Conservation (phyloP, 352 stramenopile species). For the Phytophthora kernoviae region DNA sequence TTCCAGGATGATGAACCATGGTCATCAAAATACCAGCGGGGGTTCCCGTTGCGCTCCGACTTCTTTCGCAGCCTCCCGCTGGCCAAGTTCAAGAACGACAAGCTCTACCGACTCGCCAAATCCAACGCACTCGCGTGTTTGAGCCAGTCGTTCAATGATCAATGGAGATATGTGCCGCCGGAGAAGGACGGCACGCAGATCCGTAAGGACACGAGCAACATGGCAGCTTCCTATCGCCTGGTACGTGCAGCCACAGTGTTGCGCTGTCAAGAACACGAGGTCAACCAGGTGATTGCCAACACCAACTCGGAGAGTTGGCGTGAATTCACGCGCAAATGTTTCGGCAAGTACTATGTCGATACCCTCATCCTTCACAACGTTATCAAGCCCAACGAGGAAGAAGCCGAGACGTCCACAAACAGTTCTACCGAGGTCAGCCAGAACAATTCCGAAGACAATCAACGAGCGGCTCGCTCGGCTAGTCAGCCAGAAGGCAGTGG, state of each 20-base stretch:
- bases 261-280: constrained; percentile 73
- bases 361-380: constrained; percentile 78
- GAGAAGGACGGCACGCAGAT: constrained; percentile 84
- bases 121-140: constrained; percentile 60
- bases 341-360: constrained; percentile 78
- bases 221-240: constrained; percentile 64
- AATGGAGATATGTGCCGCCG: constrained; percentile 80
- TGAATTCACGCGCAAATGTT: constrained; percentile 77
- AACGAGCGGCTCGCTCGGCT: constrained; percentile 8
- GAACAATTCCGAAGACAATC: constrained; percentile 7
- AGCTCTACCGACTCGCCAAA: constrained; percentile 60
- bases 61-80: constrained; percentile 78
- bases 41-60: constrained; percentile 70
- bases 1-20: constrained; percentile 27
- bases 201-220: constrained; percentile 83
- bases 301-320: constrained; percentile 75
- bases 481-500: constrained; percentile 29
- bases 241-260: constrained; percentile 73
- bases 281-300: constrained; percentile 76
- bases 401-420: constrained; percentile 15
- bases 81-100: constrained; percentile 54
- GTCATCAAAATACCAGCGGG: constrained; percentile 19
- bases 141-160: constrained; percentile 78
- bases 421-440: constrained; percentile 6
- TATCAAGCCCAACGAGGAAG: constrained; percentile 14